Percentiles rank a stretch among this genome's conserved stretches.
Conservation (phyloP, 768 basidiomycete genomes). For the Dacryopinax spathularia region DNA sequence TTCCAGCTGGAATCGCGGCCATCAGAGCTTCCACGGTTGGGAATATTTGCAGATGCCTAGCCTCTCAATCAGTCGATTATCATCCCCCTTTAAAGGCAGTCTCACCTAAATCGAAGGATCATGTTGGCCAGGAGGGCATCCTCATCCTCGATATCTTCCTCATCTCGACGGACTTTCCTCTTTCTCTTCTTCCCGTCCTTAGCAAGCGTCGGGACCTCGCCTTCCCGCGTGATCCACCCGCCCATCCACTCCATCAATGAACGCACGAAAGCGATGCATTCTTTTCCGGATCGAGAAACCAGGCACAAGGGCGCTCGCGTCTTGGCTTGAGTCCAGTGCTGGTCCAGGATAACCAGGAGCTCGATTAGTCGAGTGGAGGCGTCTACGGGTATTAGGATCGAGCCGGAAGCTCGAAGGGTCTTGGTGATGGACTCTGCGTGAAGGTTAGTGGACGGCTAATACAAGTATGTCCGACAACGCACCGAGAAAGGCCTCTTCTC, state of each 20-base stretch:
- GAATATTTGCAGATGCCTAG: conserved; percentile 92
- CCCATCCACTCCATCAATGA: conserved; percentile 99
- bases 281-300: conserved; percentile 76
- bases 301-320: conserved; percentile 70
- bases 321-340: conserved; percentile 80
- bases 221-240: conserved; percentile 84
- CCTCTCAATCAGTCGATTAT: too few relatives aligned
- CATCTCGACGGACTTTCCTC: conserved; percentile 35
- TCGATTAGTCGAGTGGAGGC: conserved; percentile 90
- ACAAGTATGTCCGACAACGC: conserved; percentile 3
- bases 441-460: conserved; percentile 7
- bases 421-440: conserved; percentile 69
- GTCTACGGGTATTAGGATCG: conserved; percentile 82
- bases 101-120: conserved; percentile 76
- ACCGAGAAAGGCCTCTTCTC: conserved; percentile 79
- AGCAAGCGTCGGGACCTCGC: conserved; percentile 61
- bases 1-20: conserved; percentile 67
- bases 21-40: conserved; percentile 64
- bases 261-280: conserved; percentile 85
- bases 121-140: conserved; percentile 65
- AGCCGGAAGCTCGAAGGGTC: conserved; percentile 65
- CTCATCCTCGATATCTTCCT: conserved; percentile 47
- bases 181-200: conserved; percentile 39
- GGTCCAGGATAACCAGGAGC: conserved; percentile 86
- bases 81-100: too few relatives aligned